phyloP scores from a whole-genome alignment of 208 protist species.

The Angomonas deanei region DNA sequence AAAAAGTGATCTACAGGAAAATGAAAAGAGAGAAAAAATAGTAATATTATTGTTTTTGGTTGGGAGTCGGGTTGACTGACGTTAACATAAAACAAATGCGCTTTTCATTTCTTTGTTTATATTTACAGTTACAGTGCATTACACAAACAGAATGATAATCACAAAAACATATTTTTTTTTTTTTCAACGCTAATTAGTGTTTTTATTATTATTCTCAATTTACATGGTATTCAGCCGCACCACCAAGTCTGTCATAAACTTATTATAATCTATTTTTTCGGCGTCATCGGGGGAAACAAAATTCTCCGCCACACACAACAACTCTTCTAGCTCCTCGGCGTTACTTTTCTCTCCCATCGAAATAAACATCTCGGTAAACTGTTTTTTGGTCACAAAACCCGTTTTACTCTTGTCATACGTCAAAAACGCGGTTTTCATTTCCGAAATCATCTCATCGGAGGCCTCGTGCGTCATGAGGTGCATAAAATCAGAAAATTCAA shows the following conservation, averaged over 20 bases:
- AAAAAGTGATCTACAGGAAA: not conserved
- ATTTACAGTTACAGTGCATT: too few relatives aligned
- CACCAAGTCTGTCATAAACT: constrained; percentile 53
- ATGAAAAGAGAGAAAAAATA: constrained; percentile 2
- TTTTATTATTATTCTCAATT: too few relatives aligned
- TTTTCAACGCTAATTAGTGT: constrained; percentile 4
- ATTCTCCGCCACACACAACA: constrained; percentile 48
- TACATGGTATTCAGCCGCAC: constrained; percentile 51
- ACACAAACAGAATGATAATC: constrained; percentile 3
- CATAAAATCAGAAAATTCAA: constrained; percentile 92
- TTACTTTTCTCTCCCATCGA: constrained; percentile 76
- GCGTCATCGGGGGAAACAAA: constrained; percentile 21
- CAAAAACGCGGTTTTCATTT: constrained; percentile 73
- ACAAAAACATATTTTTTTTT: constrained; percentile 2
- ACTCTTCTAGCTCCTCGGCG: constrained; percentile 80
- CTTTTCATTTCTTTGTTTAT: too few relatives aligned
- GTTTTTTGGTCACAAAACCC: constrained; percentile 63
- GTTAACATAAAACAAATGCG: too few relatives aligned
- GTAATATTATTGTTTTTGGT: too few relatives aligned
- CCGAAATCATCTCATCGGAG: constrained; percentile 47
- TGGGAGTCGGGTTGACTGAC: too few relatives aligned
- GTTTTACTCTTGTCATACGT: constrained; percentile 78
- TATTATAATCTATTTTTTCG: constrained; percentile 70
- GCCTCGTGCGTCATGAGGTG: constrained; percentile 44
- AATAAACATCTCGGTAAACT: constrained; percentile 57